phyloP scores from a whole-genome alignment of 371 early-diverging fungal species.

The Rhizomucor pusillus region DNA sequence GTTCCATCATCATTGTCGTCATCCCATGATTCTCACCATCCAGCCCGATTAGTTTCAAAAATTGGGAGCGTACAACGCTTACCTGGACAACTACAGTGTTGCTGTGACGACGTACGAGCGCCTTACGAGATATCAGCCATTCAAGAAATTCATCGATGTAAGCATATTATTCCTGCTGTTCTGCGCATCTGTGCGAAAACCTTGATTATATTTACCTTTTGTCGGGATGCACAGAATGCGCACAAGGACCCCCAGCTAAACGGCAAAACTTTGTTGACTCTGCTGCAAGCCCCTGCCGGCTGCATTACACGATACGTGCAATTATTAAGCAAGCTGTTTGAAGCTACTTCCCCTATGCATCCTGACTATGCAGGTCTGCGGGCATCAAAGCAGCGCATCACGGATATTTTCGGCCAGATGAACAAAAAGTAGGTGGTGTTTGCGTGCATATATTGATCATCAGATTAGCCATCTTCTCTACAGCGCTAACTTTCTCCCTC shows the following conservation, averaged over 20 bases:
- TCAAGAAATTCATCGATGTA: constrained; percentile 47
- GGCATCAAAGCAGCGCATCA: constrained; percentile 27
- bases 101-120: constrained; percentile 35
- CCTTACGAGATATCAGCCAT: constrained; percentile 34
- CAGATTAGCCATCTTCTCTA: neutral
- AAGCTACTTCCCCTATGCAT: constrained; percentile 41
- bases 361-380: constrained; percentile 39
- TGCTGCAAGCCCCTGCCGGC: constrained; percentile 30
- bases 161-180: neutral
- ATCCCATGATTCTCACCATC: neutral
- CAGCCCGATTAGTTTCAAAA: constrained; percentile 29
- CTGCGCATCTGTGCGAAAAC: neutral
- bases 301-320: constrained; percentile 29
- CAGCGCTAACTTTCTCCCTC: neutral
- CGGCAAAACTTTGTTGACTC: constrained; percentile 22
- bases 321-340: constrained; percentile 26
- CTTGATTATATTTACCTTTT: neutral
- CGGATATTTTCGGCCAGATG: constrained; percentile 24
- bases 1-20: neutral
- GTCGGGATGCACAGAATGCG: constrained; percentile 14
- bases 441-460: neutral
- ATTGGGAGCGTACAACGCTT: constrained; percentile 22
- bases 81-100: constrained; percentile 33
- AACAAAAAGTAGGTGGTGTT: constrained; percentile 15
- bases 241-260: constrained; percentile 24